Evolutionary conservation across 768 basidiomycete species (phyloP).

Genomic region (Calocybe gangraenosa): DNA sequence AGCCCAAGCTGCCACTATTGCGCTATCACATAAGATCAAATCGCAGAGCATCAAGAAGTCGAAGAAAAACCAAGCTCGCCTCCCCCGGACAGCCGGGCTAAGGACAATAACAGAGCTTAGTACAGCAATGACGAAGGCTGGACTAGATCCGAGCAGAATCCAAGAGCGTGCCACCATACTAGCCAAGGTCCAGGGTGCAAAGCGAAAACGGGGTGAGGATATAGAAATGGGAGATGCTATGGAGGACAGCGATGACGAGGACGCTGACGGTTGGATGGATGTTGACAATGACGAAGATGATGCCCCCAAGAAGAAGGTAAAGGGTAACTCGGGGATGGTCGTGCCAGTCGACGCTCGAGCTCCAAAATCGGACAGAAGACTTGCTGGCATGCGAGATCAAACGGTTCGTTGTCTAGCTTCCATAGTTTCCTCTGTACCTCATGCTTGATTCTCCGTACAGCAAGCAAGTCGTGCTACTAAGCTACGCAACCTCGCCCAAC

Average conservation of each 20-base stretch:
- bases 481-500: constrained; percentile 82
- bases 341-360: constrained; percentile 45
- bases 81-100: constrained; percentile 72
- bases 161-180: constrained; percentile 84
- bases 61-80: constrained; percentile 77
- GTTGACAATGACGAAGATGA: constrained; percentile 47
- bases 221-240: constrained; percentile 57
- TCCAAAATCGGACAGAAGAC: constrained; percentile 68
- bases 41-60: constrained; percentile 82
- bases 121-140: constrained; percentile 77
- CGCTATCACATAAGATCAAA: constrained; percentile 62
- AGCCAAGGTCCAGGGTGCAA: constrained; percentile 66
- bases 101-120: constrained; percentile 76
- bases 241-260: constrained; percentile 39
- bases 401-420: constrained; percentile 39
- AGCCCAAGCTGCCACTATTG: constrained; percentile 52
- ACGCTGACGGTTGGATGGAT: constrained; percentile 41
- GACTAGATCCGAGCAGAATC: constrained; percentile 83
- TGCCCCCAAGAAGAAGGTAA: constrained; percentile 54
- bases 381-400: constrained; percentile 77
- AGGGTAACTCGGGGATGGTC: constrained; percentile 56
- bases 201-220: constrained; percentile 67
- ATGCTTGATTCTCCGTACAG: constrained; percentile 29
- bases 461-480: constrained; percentile 79
- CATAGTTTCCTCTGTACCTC: background rate